phyloP scores from a whole-genome alignment of 2,329 filamentous ascomycete genomes.

The Pseudopyrenochaeta lycopersici region DNA sequence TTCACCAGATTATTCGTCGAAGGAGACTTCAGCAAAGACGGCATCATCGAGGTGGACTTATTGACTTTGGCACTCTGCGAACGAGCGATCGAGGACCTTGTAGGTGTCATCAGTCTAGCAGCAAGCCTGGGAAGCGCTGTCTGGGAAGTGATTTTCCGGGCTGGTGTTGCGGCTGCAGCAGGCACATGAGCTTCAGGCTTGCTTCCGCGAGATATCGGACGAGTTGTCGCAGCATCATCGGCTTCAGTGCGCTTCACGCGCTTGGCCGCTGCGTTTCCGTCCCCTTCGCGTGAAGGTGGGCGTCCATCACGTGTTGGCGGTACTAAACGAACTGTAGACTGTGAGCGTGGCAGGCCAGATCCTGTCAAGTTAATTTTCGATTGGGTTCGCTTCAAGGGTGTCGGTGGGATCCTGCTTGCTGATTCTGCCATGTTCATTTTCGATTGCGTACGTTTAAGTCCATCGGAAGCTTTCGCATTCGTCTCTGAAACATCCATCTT shows the following conservation, averaged over 20 bases:
- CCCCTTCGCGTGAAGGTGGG: conserved; percentile 37
- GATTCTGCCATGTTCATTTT: conserved; percentile 72
- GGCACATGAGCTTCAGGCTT: conserved; percentile 16
- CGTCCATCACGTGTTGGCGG: conserved; percentile 35
- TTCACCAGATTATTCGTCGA: conserved; percentile 59
- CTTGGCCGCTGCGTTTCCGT: conserved; percentile 64
- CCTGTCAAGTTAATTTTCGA: conserved; percentile 71
- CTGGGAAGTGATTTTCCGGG: conserved; percentile 39
- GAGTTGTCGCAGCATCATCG: conserved; percentile 74
- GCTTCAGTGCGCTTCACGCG: conserved; percentile 72
- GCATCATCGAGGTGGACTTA: conserved; percentile 61
- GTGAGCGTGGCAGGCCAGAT: conserved; percentile 48
- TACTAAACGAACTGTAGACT: conserved; percentile 39
- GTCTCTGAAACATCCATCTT: conserved; percentile 73
- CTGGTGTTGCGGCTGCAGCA: conserved; percentile 26
- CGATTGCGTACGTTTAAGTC: conserved; percentile 60
- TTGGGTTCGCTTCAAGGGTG: conserved; percentile 60
- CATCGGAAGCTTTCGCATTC: conserved; percentile 52
- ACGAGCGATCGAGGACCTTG: conserved; percentile 76
- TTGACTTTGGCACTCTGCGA: conserved; percentile 61
- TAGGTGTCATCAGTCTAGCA: conserved; percentile 74
- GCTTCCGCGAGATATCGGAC: conserved; percentile 62
- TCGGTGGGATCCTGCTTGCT: conserved; percentile 52
- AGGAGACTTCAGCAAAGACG: conserved; percentile 61
- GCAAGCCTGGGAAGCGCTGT: conserved; percentile 59